These are phyloP conservation scores for Microsporum audouinii DNA, from an alignment of 2,329 filamentous ascomycete species.

Conservation along the genomic window DNA sequence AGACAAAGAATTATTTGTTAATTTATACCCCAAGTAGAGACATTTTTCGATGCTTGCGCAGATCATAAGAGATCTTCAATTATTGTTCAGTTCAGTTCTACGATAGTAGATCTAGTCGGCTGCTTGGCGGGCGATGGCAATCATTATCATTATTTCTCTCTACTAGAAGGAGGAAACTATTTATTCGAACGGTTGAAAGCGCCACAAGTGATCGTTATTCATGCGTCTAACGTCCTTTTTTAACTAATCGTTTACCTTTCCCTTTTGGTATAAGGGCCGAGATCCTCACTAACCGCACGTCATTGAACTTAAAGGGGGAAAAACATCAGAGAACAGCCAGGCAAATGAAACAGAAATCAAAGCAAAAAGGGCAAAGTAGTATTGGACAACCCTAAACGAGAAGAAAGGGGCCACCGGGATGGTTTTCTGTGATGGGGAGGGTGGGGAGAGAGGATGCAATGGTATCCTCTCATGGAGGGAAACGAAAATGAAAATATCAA, in stretches of 20 bases:
- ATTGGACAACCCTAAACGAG: not conserved
- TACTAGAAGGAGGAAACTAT: not conserved
- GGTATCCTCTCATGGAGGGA: not conserved
- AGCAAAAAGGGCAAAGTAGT: not conserved
- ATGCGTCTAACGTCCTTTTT: not conserved
- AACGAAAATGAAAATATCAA: not conserved
- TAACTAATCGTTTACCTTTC: not conserved
- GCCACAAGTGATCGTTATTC: not conserved
- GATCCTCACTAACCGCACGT: not conserved
- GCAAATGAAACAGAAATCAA: not conserved
- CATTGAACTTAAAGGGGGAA: not conserved
- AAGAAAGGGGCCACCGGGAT: not conserved
- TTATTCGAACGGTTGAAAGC: not conserved
- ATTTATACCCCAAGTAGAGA: not conserved
- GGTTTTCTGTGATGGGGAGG: not conserved
- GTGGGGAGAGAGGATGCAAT: not conserved
- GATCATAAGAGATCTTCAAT: slow-evolving; percentile 1
- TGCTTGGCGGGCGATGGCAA: not conserved
- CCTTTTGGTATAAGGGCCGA: not conserved
- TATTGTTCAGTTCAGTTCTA: not conserved
- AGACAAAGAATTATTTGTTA: not conserved
- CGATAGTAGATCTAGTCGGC: not conserved
- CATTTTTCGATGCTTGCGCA: not conserved
- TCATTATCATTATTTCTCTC: not conserved
- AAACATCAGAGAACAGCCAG: not conserved